Base-by-base conservation (phyloP, 495 filamentous ascomycete genomes). In the Hypoxylon trugodes region DNA sequence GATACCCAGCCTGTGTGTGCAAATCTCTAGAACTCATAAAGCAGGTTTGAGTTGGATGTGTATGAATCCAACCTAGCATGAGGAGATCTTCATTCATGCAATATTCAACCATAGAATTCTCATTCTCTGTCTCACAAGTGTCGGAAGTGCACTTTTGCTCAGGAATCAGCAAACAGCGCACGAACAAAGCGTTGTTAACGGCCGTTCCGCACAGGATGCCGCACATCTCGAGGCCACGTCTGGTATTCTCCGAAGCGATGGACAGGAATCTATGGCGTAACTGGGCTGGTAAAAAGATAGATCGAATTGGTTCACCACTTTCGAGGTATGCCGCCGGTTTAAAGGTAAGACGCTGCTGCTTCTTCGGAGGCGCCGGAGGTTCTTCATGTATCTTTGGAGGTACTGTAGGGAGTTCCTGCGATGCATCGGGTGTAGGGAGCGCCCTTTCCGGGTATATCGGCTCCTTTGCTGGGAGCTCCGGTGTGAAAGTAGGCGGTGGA, bases 31-130 rank as follows among this genome's bases (percentile, higher is more conserved):
- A 93, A 75, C 92, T 96, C 91, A 98, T 95, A 72, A 98, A 98
- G 73, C 95, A 98, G 1, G 92, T 96, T 77, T 98, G 96, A 0
- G 88, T 90, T 0, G 95, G 95, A 72, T 98, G 95, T 0, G 95
- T 98, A 72, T 98, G 95, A 54, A 98, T 98, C 95, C 95, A 98
- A 50, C 95, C 95, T 6, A 97, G 82, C 58, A 95, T 87, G 76
- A 97, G 87, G 33, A 98, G 71, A 38, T 97, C 90, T 66, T 97
- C 87, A 5, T 79, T 81, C 63, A 94, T 88, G 68, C 91, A 94
- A 70, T 93, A 98, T 26, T 96, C 91, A 38, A 97, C 90, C 18
- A 96, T 82, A 0, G 84, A 86, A 30, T 80, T 81, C 69, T 96
- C 94, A 65, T 97, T 93, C 21, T 90, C 84, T 3, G 89, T 98